A percentile compares a stretch with the other conserved stretches of the same genome.
Conservation (phyloP, 192 early-diverging fungal species). For the Coemansia sp. region DNA sequence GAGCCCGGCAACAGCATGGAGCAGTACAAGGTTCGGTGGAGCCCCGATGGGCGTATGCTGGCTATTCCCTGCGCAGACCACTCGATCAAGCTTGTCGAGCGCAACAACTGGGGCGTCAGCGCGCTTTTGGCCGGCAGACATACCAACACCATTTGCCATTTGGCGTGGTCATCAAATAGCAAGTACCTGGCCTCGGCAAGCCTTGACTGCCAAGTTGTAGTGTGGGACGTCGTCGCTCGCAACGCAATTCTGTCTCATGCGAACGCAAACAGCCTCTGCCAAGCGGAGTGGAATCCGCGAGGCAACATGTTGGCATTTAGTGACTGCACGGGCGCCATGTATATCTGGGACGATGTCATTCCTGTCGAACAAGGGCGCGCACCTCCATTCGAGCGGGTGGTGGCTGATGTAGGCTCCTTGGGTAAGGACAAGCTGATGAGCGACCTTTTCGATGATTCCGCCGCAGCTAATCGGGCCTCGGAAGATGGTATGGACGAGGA, state of each 20-base stretch:
- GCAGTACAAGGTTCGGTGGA: slow-evolving; percentile 64
- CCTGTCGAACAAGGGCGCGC: slow-evolving; percentile 53
- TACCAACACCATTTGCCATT: slow-evolving; percentile 48
- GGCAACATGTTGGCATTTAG: slow-evolving; percentile 67
- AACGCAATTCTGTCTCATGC: slow-evolving; percentile 49
- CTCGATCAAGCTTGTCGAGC: slow-evolving; percentile 38
- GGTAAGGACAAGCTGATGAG: slow-evolving; percentile 46
- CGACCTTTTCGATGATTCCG: slow-evolving; percentile 50
- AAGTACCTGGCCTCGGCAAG: slow-evolving; percentile 63
- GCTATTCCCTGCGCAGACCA: slow-evolving; percentile 63
- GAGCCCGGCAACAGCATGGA: slow-evolving; percentile 49
- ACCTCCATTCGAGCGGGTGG: slow-evolving; percentile 19
- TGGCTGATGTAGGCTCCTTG: slow-evolving; percentile 5
- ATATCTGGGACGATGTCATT: slow-evolving; percentile 63
- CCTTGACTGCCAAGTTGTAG: slow-evolving; percentile 52
- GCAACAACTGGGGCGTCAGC: slow-evolving; percentile 41
- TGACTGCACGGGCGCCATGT: slow-evolving; percentile 62
- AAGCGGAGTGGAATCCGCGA: slow-evolving; percentile 70
- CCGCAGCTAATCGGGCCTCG: slow-evolving; percentile 7
- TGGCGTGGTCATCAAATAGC: slow-evolving; percentile 72
- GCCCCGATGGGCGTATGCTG: slow-evolving; percentile 62
- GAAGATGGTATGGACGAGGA: slow-evolving; percentile 22
- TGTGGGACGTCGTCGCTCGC: slow-evolving; percentile 71
- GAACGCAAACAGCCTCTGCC: slow-evolving; percentile 53
- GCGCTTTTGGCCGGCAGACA: slow-evolving; percentile 42